Conservation (phyloP, 768 basidiomycete species). For the Leccinellum rugosiceps region DNA sequence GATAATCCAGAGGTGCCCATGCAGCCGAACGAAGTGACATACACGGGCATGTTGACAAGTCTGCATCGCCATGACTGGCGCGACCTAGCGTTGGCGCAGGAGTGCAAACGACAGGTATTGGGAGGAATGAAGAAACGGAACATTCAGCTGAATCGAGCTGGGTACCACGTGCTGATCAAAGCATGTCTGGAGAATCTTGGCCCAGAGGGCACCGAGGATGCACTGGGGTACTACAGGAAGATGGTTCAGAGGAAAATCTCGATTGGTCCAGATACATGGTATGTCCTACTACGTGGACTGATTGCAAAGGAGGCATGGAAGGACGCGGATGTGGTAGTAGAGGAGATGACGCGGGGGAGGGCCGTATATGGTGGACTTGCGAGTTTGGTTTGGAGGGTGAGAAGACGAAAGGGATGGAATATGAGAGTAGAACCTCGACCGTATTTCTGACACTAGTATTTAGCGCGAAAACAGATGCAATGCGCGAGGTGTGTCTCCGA, state of each 20-base stretch:
- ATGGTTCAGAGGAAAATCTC: conserved; percentile 51
- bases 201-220: conserved; percentile 50
- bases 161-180: conserved; percentile 76
- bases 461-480: conserved; percentile 19
- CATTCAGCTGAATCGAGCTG: conserved; percentile 55
- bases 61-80: conserved; percentile 61
- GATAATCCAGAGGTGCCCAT: conserved; percentile 40
- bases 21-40: conserved; percentile 75
- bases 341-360: conserved; percentile 55
- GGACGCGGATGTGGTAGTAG: conserved; percentile 56
- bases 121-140: conserved; percentile 55
- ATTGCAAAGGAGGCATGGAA: conserved; percentile 54
- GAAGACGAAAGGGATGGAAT: conserved; percentile 35
- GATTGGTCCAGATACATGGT: conserved; percentile 69
- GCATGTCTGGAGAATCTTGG: conserved; percentile 55
- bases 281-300: conserved; percentile 68
- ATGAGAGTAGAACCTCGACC: conserved; percentile 25
- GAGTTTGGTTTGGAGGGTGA: conserved; percentile 50
- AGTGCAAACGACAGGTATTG: conserved; percentile 49
- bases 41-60: conserved; percentile 74
- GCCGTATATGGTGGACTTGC: conserved; percentile 43
- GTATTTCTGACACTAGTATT: conserved; percentile 24
- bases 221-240: conserved; percentile 56
- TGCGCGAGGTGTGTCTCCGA: conserved; percentile 32
- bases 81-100: conserved; percentile 40